Evolutionary conservation across 2,329 filamentous ascomycete genomes (phyloP).

Genomic region (Apiospora hydei): DNA sequence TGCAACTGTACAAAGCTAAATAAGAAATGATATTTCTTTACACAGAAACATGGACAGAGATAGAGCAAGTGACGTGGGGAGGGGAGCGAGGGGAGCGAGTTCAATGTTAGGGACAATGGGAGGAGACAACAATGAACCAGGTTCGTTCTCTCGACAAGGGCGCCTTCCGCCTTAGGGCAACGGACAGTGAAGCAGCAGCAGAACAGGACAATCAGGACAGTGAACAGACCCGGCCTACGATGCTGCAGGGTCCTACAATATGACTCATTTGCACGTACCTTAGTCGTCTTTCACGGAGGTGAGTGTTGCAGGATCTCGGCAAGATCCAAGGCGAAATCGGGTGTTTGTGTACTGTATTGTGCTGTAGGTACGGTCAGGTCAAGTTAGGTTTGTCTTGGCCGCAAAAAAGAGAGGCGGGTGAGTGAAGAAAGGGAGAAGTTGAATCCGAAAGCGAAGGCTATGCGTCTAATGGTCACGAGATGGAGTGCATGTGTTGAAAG

Average conservation of each 20-base stretch:
- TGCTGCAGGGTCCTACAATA: conserved; percentile 13
- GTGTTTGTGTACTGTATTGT: neutral
- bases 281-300: neutral
- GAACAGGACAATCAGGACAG: conserved; percentile 1
- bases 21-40: neutral
- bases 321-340: neutral
- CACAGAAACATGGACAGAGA: neutral
- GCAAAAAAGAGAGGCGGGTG: neutral
- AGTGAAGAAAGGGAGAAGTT: conserved; percentile 9
- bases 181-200: neutral
- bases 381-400: neutral
- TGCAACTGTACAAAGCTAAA: neutral
- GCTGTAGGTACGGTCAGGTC: neutral
- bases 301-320: neutral
- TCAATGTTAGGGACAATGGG: neutral
- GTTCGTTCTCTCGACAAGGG: neutral
- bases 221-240: conserved; percentile 1
- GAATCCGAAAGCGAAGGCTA: neutral
- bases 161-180: conserved; percentile 20
- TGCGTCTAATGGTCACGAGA: conserved; percentile 11
- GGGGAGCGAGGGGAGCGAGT: neutral
- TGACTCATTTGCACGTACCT: conserved; percentile 19
- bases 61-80: neutral
- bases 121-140: neutral
- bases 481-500: neutral